phyloP scores from a whole-genome alignment of 352 stramenopile genomes.

The Pythium brachiatum region DNA sequence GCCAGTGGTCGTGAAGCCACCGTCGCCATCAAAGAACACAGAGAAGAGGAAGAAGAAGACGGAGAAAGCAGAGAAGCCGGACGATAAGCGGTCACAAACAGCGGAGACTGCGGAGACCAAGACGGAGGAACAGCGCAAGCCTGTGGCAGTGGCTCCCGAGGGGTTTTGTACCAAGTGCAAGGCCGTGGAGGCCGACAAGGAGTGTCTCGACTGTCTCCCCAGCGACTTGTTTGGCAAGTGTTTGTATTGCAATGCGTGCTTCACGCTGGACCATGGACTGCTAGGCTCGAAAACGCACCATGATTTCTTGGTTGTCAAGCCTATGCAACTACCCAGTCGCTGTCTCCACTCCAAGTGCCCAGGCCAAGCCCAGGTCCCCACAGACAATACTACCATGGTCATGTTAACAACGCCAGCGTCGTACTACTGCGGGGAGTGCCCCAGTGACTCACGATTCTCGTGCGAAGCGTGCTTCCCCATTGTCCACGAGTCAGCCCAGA shows the following conservation, averaged over 20 bases:
- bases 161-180: conserved; percentile 44
- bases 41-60: conserved; percentile 1
- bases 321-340: conserved; percentile 18
- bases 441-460: conserved; percentile 7
- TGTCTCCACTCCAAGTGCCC: conserved; percentile 35
- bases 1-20: conserved; percentile 13
- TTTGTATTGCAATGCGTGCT: conserved; percentile 53
- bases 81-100: neutral
- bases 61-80: neutral
- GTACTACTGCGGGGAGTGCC: conserved; percentile 48
- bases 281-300: conserved; percentile 30
- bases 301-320: conserved; percentile 51
- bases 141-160: conserved; percentile 12
- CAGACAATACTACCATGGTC: neutral
- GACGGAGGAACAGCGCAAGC: neutral
- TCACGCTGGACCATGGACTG: conserved; percentile 43
- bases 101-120: neutral
- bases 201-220: conserved; percentile 53
- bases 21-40: conserved; percentile 2
- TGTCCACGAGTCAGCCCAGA: conserved; percentile 46
- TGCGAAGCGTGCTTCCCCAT: conserved; percentile 49
- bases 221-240: neutral
- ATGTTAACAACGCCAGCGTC: conserved; percentile 12
- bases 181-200: conserved; percentile 34
- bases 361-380: neutral